phyloP scores from a whole-genome alignment of 176 grass and related monocot genomes.

The Zea mays region Zm-B73-REFERENCE-NAM-5.0 NC_050096.1:12250501-12251000 shows the following conservation, averaged over 20 bases:
- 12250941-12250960: slow-evolving; percentile 46
- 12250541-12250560: neutral
- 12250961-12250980: slow-evolving; percentile 38
- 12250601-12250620: slow-evolving; percentile 6
- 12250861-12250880: slow-evolving; percentile 43
- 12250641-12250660: slow-evolving; percentile 26
- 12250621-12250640: slow-evolving; percentile 28
- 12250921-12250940: slow-evolving; percentile 48
- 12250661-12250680: slow-evolving; percentile 30
- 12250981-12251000: slow-evolving; percentile 68
- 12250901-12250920: slow-evolving; percentile 44
- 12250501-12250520: slow-evolving; percentile 34
- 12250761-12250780: slow-evolving; percentile 45
- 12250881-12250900: slow-evolving; percentile 52
- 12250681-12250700: neutral
- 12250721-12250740: slow-evolving; percentile 35
- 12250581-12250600: slow-evolving; percentile 36
- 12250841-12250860: slow-evolving; percentile 41
- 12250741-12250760: slow-evolving; percentile 15
- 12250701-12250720: neutral
- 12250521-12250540: slow-evolving; percentile 47
- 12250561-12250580: slow-evolving; percentile 39
- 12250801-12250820: slow-evolving; percentile 41
- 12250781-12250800: slow-evolving; percentile 35
- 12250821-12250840: slow-evolving; percentile 38